These are phyloP conservation scores for Juglanconis sp. DNA, from an alignment of 2,329 filamentous ascomycete genomes.

Conservation along the genomic window DNA sequence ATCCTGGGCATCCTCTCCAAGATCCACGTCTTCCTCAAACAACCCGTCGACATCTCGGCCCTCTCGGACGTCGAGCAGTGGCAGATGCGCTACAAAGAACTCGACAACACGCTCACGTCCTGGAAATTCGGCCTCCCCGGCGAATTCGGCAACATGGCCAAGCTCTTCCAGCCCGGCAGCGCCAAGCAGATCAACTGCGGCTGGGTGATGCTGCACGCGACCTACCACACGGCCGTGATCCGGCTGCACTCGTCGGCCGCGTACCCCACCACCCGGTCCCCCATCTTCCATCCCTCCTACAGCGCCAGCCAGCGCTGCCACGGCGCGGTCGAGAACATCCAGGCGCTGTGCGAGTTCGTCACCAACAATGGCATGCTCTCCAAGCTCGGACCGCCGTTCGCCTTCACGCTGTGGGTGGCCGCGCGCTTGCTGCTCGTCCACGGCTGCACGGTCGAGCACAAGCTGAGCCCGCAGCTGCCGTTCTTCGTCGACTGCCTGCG, in stretches of 20 bases:
- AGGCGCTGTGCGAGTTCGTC: conserved; percentile 74
- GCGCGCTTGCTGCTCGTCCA: conserved; percentile 84
- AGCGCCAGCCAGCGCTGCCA: conserved; percentile 81
- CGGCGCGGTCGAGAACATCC: conserved; percentile 77
- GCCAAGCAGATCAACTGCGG: conserved; percentile 72
- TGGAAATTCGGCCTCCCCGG: conserved; percentile 83
- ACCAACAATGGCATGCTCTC: conserved; percentile 69
- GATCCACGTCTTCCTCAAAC: conserved; percentile 85
- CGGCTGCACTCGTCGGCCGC: conserved; percentile 88
- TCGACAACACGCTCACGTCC: conserved; percentile 73
- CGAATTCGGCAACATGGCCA: conserved; percentile 81
- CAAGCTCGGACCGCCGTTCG: conserved; percentile 84
- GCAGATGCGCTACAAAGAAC: conserved; percentile 81
- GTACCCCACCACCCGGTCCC: conserved; percentile 83
- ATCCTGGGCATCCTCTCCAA: conserved; percentile 82
- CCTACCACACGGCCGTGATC: conserved; percentile 86
- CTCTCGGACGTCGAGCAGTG: conserved; percentile 82
- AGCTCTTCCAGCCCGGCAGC: conserved; percentile 67
- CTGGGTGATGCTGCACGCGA: conserved; percentile 88
- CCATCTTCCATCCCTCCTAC: conserved; percentile 86
- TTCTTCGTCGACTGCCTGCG: conserved; percentile 80
- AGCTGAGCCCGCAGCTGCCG: conserved; percentile 73
- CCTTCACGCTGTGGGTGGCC: conserved; percentile 89
- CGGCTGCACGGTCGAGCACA: conserved; percentile 83
- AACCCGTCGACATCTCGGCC: conserved; percentile 83